Percentiles rank a stretch among this genome's conserved stretches.
These are phyloP conservation scores for Heimioporus retisporus DNA, from an alignment of 1,284 basidiomycete species.

Conservation along the genomic window DNA sequence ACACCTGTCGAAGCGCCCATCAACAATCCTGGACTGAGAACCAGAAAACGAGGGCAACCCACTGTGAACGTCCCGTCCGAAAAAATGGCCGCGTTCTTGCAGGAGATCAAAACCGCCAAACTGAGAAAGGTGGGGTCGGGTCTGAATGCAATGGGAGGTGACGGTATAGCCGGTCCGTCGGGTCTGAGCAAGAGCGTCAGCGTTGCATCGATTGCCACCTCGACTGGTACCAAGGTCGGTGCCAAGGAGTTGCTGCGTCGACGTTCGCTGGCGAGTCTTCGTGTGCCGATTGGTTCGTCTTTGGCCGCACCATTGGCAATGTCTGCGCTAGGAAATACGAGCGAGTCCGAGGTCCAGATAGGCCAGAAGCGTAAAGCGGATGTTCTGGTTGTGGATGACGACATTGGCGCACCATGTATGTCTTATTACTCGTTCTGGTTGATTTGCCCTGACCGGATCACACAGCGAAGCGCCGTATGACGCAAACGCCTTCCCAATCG, in stretches of 20 bases:
- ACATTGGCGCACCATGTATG: conserved; percentile 24
- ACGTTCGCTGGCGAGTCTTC: conserved; percentile 38
- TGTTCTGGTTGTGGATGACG: conserved; percentile 23
- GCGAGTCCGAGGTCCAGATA: conserved; percentile 17
- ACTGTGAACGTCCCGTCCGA: conserved; percentile 77
- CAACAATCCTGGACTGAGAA: conserved; percentile 50
- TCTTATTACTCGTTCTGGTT: neutral
- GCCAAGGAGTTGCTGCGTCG: conserved; percentile 37
- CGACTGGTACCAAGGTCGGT: conserved; percentile 19
- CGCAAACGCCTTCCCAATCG: conserved; percentile 16
- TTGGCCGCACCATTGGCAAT: conserved; percentile 30
- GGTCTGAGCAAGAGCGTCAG: conserved; percentile 44
- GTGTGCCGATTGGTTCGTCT: conserved; percentile 35
- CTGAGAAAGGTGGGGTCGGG: conserved; percentile 59
- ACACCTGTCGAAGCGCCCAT: conserved; percentile 73
- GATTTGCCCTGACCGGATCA: conserved; percentile 11
- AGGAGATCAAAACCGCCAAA: conserved; percentile 79
- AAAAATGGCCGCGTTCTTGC: conserved; percentile 84
- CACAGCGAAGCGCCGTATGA: conserved; percentile 35
- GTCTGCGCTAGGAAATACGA: conserved; percentile 14
- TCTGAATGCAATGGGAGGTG: conserved; percentile 29
- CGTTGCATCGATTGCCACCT: conserved; percentile 10
- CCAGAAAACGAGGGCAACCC: conserved; percentile 63
- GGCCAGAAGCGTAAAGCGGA: conserved; percentile 40
- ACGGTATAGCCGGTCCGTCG: conserved; percentile 34